phyloP scores from a whole-genome alignment of 2,329 filamentous ascomycete genomes.

The Zasmidium citrigriseum region DNA sequence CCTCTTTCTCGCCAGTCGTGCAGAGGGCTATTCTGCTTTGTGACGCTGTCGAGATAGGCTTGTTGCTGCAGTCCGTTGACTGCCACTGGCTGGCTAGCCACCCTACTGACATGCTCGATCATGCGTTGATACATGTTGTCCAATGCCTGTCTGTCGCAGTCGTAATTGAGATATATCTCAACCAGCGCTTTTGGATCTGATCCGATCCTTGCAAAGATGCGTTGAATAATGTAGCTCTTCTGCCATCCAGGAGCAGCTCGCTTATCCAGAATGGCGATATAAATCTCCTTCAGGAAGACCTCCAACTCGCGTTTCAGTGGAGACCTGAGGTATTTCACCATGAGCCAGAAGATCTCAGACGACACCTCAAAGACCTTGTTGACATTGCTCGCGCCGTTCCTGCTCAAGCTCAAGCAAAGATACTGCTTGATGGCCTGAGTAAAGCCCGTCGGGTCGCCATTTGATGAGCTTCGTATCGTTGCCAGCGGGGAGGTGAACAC shows the following conservation, averaged over 20 bases:
- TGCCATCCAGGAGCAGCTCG: constrained; percentile 83
- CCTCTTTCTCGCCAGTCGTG: constrained; percentile 83
- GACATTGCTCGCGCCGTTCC: constrained; percentile 92
- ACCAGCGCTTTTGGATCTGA: constrained; percentile 86
- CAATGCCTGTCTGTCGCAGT: constrained; percentile 87
- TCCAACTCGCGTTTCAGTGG: constrained; percentile 98
- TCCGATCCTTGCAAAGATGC: constrained; percentile 79
- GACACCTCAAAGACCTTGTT: constrained; percentile 92
- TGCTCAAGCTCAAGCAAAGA: constrained; percentile 88
- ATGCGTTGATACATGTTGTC: constrained; percentile 96
- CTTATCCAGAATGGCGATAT: constrained; percentile 86
- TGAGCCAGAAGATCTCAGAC: constrained; percentile 97
- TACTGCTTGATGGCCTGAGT: constrained; percentile 96
- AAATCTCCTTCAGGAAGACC: constrained; percentile 97
- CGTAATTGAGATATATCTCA: constrained; percentile 96
- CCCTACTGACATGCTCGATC: constrained; percentile 88
- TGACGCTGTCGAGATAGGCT: constrained; percentile 77
- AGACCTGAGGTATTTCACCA: constrained; percentile 89
- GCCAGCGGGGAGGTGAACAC: constrained; percentile 91
- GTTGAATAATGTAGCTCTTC: constrained; percentile 82
- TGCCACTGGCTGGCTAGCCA: constrained; percentile 75
- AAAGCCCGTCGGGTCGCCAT: constrained; percentile 83
- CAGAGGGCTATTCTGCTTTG: constrained; percentile 45
- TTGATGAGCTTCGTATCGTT: constrained; percentile 89
- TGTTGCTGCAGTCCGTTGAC: constrained; percentile 79